Evolutionary conservation across 306 rosid genomes (phyloP).

Genomic region (Purshia tridentata): DNA sequence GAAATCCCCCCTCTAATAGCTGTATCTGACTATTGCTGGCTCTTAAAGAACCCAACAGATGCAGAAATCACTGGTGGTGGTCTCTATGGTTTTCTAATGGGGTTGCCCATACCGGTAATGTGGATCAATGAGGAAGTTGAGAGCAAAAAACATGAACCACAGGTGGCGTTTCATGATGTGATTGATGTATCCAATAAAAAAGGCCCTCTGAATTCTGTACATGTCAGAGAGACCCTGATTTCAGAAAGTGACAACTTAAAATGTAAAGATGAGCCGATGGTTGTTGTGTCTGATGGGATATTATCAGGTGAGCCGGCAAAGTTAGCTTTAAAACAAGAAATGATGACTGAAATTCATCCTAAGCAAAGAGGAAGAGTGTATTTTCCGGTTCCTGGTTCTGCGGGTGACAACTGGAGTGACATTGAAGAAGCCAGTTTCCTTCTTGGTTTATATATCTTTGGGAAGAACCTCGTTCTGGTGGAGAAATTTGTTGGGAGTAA

Average conservation of each 20-base stretch:
- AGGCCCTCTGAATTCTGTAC: conserved; percentile 30
- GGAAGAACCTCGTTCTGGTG: conserved; percentile 78
- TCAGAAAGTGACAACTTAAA: conserved; percentile 24
- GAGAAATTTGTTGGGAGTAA: conserved; percentile 59
- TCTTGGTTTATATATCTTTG: conserved; percentile 81
- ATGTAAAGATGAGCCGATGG: conserved; percentile 33
- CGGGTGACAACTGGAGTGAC: conserved; percentile 54
- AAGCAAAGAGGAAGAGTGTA: conserved; percentile 33
- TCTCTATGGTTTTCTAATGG: conserved; percentile 43
- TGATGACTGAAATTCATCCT: conserved; percentile 26
- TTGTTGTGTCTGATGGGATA: conserved; percentile 24
- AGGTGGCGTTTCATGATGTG: conserved; percentile 29
- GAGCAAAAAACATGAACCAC: conserved; percentile 24
- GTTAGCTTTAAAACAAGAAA: conserved; percentile 35
- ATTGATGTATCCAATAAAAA: conserved; percentile 27
- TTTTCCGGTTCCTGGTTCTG: conserved; percentile 60
- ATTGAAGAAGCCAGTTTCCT: conserved; percentile 66
- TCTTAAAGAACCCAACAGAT: conserved; percentile 27
- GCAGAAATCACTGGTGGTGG: conserved; percentile 28
- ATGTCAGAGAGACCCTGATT: conserved; percentile 21
- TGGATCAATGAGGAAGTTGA: conserved; percentile 49
- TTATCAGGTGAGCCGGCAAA: conserved; percentile 31
- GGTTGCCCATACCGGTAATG: conserved; percentile 55
- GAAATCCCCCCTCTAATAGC: conserved; percentile 53
- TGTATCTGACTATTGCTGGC: conserved; percentile 37